These are phyloP conservation scores for Periconia digitata DNA, from an alignment of 2,329 filamentous ascomycete genomes.

Conservation along the genomic window DNA sequence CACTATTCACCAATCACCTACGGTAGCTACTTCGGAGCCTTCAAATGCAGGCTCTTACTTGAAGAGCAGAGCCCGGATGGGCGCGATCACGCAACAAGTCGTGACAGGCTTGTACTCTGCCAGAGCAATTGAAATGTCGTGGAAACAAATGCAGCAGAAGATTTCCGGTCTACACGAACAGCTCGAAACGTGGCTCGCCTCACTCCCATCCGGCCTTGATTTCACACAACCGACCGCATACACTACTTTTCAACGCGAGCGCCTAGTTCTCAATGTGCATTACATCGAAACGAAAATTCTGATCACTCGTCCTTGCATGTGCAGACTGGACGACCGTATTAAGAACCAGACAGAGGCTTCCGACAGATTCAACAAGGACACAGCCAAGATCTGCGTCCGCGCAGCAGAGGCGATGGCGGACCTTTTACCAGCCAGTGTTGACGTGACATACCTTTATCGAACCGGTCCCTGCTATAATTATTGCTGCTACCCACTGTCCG, in stretches of 20 bases:
- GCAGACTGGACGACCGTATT: slow-evolving; percentile 12
- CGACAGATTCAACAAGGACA: slow-evolving; percentile 34
- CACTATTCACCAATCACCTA: slow-evolving; percentile 1
- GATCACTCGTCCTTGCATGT: slow-evolving; percentile 42
- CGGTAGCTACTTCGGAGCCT: slow-evolving; percentile 2
- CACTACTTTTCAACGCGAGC: slow-evolving; percentile 14
- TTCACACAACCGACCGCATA: slow-evolving; percentile 11
- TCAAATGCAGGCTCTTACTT: slow-evolving; percentile 15
- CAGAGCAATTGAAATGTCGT: too few species aligned
- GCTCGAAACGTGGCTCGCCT: slow-evolving; percentile 35
- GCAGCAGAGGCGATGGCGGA: slow-evolving; percentile 35
- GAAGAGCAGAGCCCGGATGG: too few species aligned
- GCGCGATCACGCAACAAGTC: slow-evolving; percentile 35
- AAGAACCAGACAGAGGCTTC: slow-evolving; percentile 24
- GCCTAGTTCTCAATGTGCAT: slow-evolving; percentile 23
- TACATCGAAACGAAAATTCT: slow-evolving; percentile 38
- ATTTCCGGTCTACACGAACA: slow-evolving; percentile 33
- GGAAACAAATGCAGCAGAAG: slow-evolving; percentile 31
- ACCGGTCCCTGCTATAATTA: slow-evolving; percentile 43
- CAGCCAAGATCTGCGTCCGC: slow-evolving; percentile 35
- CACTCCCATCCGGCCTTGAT: slow-evolving; percentile 16
- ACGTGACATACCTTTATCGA: slow-evolving; percentile 25
- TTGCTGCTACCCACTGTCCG: too few species aligned
- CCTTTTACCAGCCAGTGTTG: slow-evolving; percentile 33
- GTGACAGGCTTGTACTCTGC: slow-evolving; percentile 40